Conservation (phyloP, 257 asterid species). For the Solanum pennellii region DNA sequence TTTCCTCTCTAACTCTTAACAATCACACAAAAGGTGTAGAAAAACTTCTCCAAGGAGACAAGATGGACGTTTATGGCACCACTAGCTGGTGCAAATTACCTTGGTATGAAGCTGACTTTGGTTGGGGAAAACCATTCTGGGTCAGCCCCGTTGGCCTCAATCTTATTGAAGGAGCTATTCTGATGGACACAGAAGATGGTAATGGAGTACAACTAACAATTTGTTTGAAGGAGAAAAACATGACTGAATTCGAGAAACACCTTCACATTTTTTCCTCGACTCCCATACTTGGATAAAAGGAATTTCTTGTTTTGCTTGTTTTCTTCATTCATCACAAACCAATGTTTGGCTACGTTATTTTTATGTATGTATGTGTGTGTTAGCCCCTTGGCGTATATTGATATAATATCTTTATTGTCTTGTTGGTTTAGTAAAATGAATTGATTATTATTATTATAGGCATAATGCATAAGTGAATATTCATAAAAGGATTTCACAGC, state of each 20-base stretch:
- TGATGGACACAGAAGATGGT: slow-evolving; percentile 1
- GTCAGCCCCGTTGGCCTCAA: background rate
- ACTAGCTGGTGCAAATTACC: slow-evolving; percentile 7
- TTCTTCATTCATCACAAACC: too few relatives aligned
- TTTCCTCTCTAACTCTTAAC: background rate
- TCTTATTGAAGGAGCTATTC: background rate
- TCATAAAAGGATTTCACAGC: too few relatives aligned
- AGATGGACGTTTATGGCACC: background rate
- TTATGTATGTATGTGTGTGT: too few relatives aligned
- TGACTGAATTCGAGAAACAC: slow-evolving; percentile 1
- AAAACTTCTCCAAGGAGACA: background rate
- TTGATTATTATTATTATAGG: too few relatives aligned
- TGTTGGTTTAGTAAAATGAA: too few relatives aligned
- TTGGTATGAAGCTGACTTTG: slow-evolving; percentile 20
- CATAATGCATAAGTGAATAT: too few relatives aligned
- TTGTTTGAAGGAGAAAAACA: background rate
- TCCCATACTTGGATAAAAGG: background rate
- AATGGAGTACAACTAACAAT: slow-evolving; percentile 19
- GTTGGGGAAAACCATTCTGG: slow-evolving; percentile 24
- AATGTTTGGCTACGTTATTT: too few relatives aligned
- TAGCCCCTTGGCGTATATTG: too few relatives aligned
- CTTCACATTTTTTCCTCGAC: background rate
- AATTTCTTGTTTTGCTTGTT: too few relatives aligned
- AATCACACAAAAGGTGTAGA: background rate
- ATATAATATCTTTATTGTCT: too few relatives aligned